Evolutionary conservation across 805 yeast species (phyloP), one percentile per base, ranked within the genome.

Genomic region (Yamadazyma sp.): DNA sequence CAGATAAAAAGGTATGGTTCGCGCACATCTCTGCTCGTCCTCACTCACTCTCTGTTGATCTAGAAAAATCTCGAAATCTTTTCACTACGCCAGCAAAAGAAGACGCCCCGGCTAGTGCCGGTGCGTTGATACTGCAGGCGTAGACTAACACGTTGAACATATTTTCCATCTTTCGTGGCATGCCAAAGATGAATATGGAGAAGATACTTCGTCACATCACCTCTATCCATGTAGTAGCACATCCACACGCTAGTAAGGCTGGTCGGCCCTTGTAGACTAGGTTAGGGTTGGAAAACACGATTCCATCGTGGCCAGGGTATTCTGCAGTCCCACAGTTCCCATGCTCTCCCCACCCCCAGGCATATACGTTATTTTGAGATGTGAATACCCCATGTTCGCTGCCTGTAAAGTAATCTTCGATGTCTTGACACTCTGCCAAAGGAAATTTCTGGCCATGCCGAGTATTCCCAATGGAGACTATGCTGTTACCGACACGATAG

Each of bases 331-430:
- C 95, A 61, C 98, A 91, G 55, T 91, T 91, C 0, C 99, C 99
- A 59, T 91, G 99, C 53, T 93, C 98, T 10, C 96, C 97, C 99
- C 99, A 91, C 0, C 99, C 99, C 98, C 98, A 93, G 2, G 90
- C 73, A 38, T 53, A 64, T 0, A 89, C 81, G 6, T 40, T 34
- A 26, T 58, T 48, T 11, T 54, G n/a, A 1, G 49, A 35, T 5
- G 58, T 53, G 8, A 76, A 49, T 12, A 89, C 50, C 0, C 93
- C 95, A 58, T 91, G 99, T 54, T 91, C 98, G 57, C 95, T 86
- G 0, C 99, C 99, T 5, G 77, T 71, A 1, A 69, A 65, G 37
- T 67, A 64, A n/a, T 9, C 20, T 11, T 5, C 14, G 5, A 23
- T 12, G 12, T 29, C 16, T 25, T 9, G 6, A 10, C 12, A 19